Base-by-base conservation (phyloP, 768 basidiomycete species). In the Lactarius akahatsu region DNA sequence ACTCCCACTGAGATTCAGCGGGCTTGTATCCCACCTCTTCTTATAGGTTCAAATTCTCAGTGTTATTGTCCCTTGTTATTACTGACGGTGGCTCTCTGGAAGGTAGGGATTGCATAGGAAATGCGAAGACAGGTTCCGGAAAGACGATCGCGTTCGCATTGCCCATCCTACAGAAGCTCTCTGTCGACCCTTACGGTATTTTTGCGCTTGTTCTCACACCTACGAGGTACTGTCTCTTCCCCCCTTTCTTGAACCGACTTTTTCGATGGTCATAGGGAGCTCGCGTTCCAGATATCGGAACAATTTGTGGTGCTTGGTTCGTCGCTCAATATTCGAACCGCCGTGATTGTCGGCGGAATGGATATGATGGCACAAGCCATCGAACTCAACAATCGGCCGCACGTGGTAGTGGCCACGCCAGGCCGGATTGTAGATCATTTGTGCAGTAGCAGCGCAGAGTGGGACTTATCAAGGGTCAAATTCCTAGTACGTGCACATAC, bases 61-160 rank as follows among this genome's bases (percentile, higher is more conserved):
- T 28, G 26, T 3, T 60, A 2, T 1, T 20, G 2, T 45, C 13
- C 43, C 18, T 16, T n/a, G 13, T 3, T 13, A 41, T 32, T 57
- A 32, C 65, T 75, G 72, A 77, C 55, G 64, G 50, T 23, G 26
- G 18, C 43, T 28, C 54, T 38, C 59, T 61, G 68, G 38, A 77
- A 94, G 96, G 96, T 45, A 85, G 89, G 73, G 96, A 99, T 76
- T 98, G 96, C 76, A 93, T 99, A 65, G 97, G 97, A 11, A 95
- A 96, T 69, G 95, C 97, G 1, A 96, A 98, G 78, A 99, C 97
- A 0, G 97, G 97, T 61, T 95, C 93, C 2, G 96, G 96, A 72
- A 99, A 99, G 79, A 99, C 97, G 0, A 87, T 99, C 65, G 96
- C 97, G 0, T 99, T 99, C 71, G 97, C 96, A 1, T 77, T 98